Percentiles rank a stretch among this genome's conserved stretches.
These are phyloP conservation scores for Pyracantha coccinea DNA, from an alignment of 331 rosid species.

Conservation along the genomic window DNA sequence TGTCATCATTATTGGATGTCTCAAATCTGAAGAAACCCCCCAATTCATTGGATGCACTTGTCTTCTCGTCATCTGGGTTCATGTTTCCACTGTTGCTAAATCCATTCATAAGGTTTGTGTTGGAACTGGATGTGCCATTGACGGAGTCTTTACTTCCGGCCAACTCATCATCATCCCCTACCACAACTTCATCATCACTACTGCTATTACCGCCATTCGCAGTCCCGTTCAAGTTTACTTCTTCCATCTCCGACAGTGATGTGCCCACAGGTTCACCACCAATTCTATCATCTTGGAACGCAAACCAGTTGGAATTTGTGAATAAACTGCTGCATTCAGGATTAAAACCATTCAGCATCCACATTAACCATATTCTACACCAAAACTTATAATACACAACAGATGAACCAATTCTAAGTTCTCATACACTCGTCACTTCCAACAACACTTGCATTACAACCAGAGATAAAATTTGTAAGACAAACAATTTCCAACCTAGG, in stretches of 20 bases:
- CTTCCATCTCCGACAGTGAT: conserved; percentile 78
- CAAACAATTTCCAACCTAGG: not conserved
- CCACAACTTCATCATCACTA: conserved; percentile 93
- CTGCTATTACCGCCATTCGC: conserved; percentile 66
- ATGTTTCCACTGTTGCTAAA: conserved; percentile 36
- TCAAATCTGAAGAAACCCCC: conserved; percentile 92
- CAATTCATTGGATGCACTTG: conserved; percentile 46
- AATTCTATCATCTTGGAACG: conserved; percentile 89
- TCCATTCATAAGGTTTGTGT: conserved; percentile 38
- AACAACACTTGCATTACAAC: not conserved
- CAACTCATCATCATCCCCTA: conserved; percentile 85
- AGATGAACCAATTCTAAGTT: not conserved
- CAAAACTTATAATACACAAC: not conserved
- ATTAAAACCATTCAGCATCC: conserved; percentile 1
- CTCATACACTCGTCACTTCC: not conserved
- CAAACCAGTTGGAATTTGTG: conserved; percentile 99
- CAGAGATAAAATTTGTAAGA: too few relatives aligned
- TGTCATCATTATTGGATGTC: conserved; percentile 54
- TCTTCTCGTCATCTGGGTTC: conserved; percentile 40
- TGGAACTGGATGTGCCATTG: conserved; percentile 54
- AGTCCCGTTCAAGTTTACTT: conserved; percentile 68
- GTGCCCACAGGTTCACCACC: conserved; percentile 51
- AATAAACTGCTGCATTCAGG: conserved; percentile 64
- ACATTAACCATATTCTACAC: not conserved
- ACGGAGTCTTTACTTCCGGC: conserved; percentile 43